These are phyloP conservation scores for Thoreauomyces humboldtii DNA, from an alignment of 192 early-diverging fungal genomes.

Conservation along the genomic window DNA sequence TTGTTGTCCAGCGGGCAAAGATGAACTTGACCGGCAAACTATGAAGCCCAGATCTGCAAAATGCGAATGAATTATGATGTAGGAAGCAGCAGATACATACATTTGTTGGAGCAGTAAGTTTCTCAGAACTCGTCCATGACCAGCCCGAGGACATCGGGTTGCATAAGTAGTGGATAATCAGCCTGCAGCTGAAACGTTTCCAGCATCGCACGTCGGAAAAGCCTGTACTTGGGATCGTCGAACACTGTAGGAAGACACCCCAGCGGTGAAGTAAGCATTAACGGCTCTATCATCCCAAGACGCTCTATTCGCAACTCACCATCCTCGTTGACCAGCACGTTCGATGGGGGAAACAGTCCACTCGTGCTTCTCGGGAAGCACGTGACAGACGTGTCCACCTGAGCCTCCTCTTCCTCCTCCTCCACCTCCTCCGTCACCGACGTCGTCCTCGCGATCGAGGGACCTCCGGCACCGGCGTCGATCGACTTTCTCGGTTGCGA, in stretches of 20 bases:
- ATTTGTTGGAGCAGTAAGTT: too few relatives aligned
- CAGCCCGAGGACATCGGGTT: constrained; percentile 34
- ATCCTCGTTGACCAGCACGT: neutral
- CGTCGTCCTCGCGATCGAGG: neutral
- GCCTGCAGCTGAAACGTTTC: constrained; percentile 34
- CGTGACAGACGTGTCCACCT: neutral
- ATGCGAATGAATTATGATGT: too few relatives aligned
- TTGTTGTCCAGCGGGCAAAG: too few relatives aligned
- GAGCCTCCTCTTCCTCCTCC: too few relatives aligned
- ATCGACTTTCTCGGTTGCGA: neutral
- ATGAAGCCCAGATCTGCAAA: too few relatives aligned
- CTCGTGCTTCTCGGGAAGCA: neutral
- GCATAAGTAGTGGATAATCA: constrained; percentile 41
- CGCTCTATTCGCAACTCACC: too few relatives aligned
- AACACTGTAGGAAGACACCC: too few relatives aligned
- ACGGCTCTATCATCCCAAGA: too few relatives aligned
- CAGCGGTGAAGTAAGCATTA: constrained; percentile 20
- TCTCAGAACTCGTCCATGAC: constrained; percentile 35
- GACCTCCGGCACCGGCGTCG: neutral
- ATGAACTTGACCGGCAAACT: neutral
- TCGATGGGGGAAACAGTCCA: neutral
- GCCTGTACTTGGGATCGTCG: constrained; percentile 34
- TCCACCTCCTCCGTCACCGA: neutral
- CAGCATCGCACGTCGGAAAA: constrained; percentile 32
- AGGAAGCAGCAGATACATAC: too few relatives aligned